A percentile compares a stretch with the other conserved stretches of the same genome.
Conservation (phyloP, 1,139 yeast genomes). For the Diutina rugosa region DNA sequence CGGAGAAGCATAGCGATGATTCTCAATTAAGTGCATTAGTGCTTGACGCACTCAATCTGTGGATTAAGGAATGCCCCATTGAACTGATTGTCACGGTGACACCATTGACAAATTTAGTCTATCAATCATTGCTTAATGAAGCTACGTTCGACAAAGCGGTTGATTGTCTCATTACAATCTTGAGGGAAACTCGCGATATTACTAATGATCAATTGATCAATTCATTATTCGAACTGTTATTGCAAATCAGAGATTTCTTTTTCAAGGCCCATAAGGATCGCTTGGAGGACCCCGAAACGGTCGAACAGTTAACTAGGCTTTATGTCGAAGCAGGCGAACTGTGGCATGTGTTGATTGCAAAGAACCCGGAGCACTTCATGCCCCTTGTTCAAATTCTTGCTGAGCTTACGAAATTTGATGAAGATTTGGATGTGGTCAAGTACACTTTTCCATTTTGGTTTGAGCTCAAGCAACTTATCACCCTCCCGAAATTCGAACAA, state of each 20-base stretch:
- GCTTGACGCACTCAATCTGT: conserved; percentile 69
- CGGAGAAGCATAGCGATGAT: conserved; percentile 12
- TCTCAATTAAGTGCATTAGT: conserved; percentile 20
- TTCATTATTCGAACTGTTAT: conserved; percentile 55
- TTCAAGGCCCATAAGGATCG: conserved; percentile 13
- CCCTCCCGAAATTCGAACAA: conserved; percentile 47
- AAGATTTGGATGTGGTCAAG: conserved; percentile 79
- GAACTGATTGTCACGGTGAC: conserved; percentile 50
- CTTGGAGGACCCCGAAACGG: conserved; percentile 54
- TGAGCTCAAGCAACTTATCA: conserved; percentile 58
- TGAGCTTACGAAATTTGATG: conserved; percentile 48
- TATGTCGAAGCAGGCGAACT: conserved; percentile 92
- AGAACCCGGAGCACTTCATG: conserved; percentile 55
- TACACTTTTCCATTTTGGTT: conserved; percentile 94
- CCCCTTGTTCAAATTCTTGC: conserved; percentile 68
- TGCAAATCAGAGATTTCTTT: conserved; percentile 44
- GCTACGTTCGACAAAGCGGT: conserved; percentile 76
- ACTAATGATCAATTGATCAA: conserved; percentile 48
- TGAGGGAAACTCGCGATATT: conserved; percentile 72
- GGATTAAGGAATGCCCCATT: conserved; percentile 81
- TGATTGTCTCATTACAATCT: conserved; percentile 70
- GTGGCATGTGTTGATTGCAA: conserved; percentile 83
- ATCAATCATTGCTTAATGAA: conserved; percentile 50
- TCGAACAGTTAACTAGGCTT: conserved; percentile 62
- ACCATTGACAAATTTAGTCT: conserved; percentile 52